Evolutionary conservation across 2,329 filamentous ascomycete species (phyloP).

Genomic region (Massarina eburnea): DNA sequence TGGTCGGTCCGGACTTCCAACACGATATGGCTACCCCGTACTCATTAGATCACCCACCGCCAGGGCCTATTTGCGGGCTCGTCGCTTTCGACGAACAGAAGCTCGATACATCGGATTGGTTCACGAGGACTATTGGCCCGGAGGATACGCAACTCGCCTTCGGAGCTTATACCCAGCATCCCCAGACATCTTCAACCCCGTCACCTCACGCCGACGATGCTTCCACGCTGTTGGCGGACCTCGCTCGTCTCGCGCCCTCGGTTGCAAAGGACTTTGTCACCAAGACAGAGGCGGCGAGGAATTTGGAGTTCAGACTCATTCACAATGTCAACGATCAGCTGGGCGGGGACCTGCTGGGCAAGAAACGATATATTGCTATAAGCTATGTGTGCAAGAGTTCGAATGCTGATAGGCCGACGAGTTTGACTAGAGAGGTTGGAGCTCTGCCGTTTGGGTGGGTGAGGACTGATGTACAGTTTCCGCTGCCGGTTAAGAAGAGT

Average conservation of each 20-base stretch:
- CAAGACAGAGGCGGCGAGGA: slow-evolving; percentile 20
- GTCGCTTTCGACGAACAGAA: slow-evolving; percentile 33
- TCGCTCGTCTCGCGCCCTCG: slow-evolving; percentile 29
- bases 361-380: slow-evolving; percentile 46
- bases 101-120: slow-evolving; percentile 31
- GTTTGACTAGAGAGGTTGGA: slow-evolving; percentile 24
- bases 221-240: slow-evolving; percentile 25
- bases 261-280: slow-evolving; percentile 35
- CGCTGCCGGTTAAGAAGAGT: slow-evolving; percentile 40
- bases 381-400: slow-evolving; percentile 46
- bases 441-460: slow-evolving; percentile 40
- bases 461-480: slow-evolving; percentile 39
- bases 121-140: slow-evolving; percentile 24
- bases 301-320: slow-evolving; percentile 44
- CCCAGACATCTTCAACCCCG: background rate
- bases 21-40: slow-evolving; percentile 1
- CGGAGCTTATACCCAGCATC: slow-evolving; percentile 4
- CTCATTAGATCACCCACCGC: slow-evolving; percentile 2
- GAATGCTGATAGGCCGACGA: slow-evolving; percentile 26
- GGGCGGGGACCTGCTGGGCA: slow-evolving; percentile 39
- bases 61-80: slow-evolving; percentile 31
- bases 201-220: slow-evolving; percentile 13
- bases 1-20: background rate
- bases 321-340: slow-evolving; percentile 30
- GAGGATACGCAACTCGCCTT: slow-evolving; percentile 22